These are phyloP conservation scores for Dendrocalamus sinicus DNA, from an alignment of 176 grass and related monocot species.

Conservation along the genomic window DNA sequence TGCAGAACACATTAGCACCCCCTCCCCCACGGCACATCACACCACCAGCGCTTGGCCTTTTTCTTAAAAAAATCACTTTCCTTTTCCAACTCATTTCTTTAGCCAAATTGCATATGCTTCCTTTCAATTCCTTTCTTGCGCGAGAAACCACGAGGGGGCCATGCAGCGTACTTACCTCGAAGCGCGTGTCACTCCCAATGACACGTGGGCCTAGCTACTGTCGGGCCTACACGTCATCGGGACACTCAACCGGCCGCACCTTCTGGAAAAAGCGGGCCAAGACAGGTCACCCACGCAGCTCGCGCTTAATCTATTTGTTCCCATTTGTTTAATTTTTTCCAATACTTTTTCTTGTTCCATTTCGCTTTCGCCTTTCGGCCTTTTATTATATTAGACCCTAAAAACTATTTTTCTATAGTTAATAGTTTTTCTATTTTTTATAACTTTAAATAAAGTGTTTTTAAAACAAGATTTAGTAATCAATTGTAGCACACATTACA, in stretches of 20 bases:
- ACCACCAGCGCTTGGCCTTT: neutral
- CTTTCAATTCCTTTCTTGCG: constrained; percentile 9
- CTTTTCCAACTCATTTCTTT: neutral
- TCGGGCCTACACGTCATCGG: constrained; percentile 19
- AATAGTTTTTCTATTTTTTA: too few species aligned
- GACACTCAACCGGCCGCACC: neutral
- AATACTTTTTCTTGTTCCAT: neutral
- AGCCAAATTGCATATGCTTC: neutral
- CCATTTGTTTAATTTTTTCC: neutral
- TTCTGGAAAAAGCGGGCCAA: neutral
- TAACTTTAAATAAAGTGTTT: too few species aligned
- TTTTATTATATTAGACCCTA: too few species aligned
- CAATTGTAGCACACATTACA: too few species aligned
- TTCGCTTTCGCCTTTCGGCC: constrained; percentile 13
- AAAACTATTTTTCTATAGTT: too few species aligned
- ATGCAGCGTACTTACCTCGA: neutral
- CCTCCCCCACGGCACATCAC: fast-evolving
- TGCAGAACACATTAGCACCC: neutral
- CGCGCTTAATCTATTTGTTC: neutral
- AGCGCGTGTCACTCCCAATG: fast-evolving
- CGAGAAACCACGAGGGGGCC: constrained; percentile 23
- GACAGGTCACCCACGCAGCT: constrained; percentile 50
- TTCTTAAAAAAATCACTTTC: neutral
- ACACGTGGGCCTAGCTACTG: neutral
- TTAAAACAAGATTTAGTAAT: too few species aligned